Percentiles rank a stretch among this genome's conserved stretches.
phyloP scores from a whole-genome alignment of 148 eudicot species.

The Limonium bicolor region DNA sequence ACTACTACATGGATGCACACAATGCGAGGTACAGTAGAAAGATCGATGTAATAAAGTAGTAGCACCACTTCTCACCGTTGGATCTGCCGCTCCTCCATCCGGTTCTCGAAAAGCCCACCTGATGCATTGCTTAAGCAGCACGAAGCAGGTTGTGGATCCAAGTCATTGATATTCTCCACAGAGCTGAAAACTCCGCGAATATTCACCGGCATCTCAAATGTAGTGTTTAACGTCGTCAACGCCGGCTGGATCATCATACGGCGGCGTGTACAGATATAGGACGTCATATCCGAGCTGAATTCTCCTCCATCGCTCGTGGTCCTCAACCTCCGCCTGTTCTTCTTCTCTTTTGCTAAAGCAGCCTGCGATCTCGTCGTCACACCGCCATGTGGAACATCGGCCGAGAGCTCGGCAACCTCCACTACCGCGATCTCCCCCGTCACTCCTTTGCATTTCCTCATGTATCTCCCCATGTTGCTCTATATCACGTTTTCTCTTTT shows the following conservation, averaged over 20 bases:
- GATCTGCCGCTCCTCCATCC: not conserved
- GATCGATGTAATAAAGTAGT: no score
- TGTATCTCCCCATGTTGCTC: not conserved
- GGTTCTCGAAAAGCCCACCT: not conserved
- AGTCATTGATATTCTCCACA: not conserved
- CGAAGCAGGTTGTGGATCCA: not conserved
- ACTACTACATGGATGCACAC: slow-evolving; percentile 3
- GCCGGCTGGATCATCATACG: not conserved
- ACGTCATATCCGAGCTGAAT: not conserved
- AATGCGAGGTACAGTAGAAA: not conserved
- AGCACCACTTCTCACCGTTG: slow-evolving; percentile 4
- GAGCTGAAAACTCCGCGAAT: not conserved
- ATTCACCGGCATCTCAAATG: not conserved
- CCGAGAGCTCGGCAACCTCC: slow-evolving; percentile 1
- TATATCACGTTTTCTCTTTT: not conserved
- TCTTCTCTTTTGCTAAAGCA: not conserved
- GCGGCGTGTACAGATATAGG: not conserved
- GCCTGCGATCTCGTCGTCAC: not conserved
- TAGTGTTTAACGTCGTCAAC: no score
- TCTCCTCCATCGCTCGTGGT: not conserved
- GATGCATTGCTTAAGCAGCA: slow-evolving; percentile 1
- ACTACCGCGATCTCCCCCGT: no score
- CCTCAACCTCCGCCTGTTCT: not conserved
- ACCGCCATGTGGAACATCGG: not conserved
- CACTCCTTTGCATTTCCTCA: not conserved